Evolutionary conservation across 768 basidiomycete species (phyloP).

Genomic region (Tricholoma flavovirens): DNA sequence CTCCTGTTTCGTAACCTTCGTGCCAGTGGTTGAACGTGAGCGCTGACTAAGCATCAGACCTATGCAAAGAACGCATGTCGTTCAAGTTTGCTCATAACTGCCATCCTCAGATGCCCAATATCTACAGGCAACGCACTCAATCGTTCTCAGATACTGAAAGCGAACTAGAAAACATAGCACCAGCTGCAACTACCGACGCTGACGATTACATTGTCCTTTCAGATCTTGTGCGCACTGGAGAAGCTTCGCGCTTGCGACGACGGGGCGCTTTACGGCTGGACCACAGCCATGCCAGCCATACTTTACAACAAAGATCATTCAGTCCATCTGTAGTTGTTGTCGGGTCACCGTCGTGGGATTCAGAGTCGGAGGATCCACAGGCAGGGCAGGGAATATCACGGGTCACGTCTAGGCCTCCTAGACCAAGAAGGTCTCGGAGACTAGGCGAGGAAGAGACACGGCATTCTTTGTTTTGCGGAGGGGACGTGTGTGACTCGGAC

Average conservation of each 20-base stretch:
- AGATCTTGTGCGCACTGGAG: constrained; percentile 68
- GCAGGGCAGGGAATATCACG: not conserved
- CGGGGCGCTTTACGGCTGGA: constrained; percentile 69
- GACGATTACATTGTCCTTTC: constrained; percentile 70
- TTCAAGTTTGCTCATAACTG: not conserved
- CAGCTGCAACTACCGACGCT: constrained; percentile 29
- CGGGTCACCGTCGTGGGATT: constrained; percentile 24
- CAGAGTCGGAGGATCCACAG: constrained; percentile 12
- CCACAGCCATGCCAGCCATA: constrained; percentile 16
- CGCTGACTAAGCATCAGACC: no score
- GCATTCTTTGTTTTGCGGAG: constrained; percentile 40
- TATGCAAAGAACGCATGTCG: no score
- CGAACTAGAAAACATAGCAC: constrained; percentile 2
- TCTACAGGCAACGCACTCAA: constrained; percentile 4
- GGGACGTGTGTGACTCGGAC: constrained; percentile 16
- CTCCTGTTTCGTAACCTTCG: no score
- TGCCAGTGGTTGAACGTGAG: no score
- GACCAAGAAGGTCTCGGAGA: constrained; percentile 7
- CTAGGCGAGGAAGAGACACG: constrained; percentile 16
- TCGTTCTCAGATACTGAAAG: constrained; percentile 4
- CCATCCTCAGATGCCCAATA: constrained; percentile 7
- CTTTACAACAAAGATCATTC: constrained; percentile 2
- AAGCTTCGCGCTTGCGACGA: constrained; percentile 67
- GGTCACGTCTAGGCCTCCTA: constrained; percentile 3
- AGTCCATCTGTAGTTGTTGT: constrained; percentile 12